Percentiles rank a stretch among this genome's conserved stretches.
Conservation (phyloP, 352 stramenopile genomes). For the Globisporangium emineosum region DNA sequence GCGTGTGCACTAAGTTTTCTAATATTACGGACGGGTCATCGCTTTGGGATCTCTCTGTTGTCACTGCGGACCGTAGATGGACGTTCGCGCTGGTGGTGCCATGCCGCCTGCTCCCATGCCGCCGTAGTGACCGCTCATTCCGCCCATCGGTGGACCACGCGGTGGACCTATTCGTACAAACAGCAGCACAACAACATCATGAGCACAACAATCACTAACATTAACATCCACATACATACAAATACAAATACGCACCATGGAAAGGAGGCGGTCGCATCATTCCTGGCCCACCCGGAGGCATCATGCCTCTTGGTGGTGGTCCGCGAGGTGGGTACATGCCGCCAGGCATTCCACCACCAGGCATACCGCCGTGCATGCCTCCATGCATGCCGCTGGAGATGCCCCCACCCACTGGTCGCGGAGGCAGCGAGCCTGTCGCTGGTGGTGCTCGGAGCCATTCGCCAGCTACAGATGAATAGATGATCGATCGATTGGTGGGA, state of each 20-base stretch:
- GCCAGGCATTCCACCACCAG: constrained; percentile 23
- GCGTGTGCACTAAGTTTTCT: constrained; percentile 8
- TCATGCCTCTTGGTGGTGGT: constrained; percentile 67
- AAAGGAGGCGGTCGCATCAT: constrained; percentile 80
- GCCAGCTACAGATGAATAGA: constrained; percentile 56
- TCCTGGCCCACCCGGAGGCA: constrained; percentile 41
- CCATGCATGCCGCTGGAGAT: constrained; percentile 17
- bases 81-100: constrained; percentile 43
- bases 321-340: constrained; percentile 67
- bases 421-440: constrained; percentile 38
- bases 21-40: constrained; percentile 8
- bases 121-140: constrained; percentile 18
- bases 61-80: constrained; percentile 75
- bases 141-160: constrained; percentile 28
- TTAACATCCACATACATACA: neutral
- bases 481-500: neutral
- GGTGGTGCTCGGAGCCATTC: constrained; percentile 60
- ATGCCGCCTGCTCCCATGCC: constrained; percentile 38
- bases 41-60: neutral
- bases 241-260: constrained; percentile 26
- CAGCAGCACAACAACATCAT: neutral
- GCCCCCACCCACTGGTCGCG: constrained; percentile 26
- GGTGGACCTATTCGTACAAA: constrained; percentile 35
- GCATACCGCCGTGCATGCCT: constrained; percentile 27
- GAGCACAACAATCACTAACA: neutral